Percentiles rank a stretch among this genome's conserved stretches.
phyloP scores from a whole-genome alignment of 306 rosid species.

The Clitoria ternatea region DNA sequence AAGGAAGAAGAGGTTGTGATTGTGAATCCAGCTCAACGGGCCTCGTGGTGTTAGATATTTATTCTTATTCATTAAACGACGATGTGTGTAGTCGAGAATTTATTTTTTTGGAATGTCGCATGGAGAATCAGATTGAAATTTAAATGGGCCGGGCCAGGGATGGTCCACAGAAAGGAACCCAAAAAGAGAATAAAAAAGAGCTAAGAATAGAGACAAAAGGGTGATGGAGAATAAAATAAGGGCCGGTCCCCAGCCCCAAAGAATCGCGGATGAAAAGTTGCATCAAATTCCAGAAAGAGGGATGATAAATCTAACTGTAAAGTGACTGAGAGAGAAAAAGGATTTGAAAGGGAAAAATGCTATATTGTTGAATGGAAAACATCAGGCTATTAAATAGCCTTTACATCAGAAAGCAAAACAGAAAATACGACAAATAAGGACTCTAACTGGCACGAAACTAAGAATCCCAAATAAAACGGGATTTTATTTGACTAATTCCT shows the following conservation, averaged over 20 bases:
- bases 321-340: too few relatives aligned
- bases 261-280: slow-evolving; percentile 23
- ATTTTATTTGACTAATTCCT: too few relatives aligned
- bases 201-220: not conserved
- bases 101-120: not conserved
- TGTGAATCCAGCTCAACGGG: not conserved
- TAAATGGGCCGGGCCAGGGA: slow-evolving; percentile 10
- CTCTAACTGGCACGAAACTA: too few relatives aligned
- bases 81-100: not conserved
- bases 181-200: not conserved
- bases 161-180: slow-evolving; percentile 16
- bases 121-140: too few relatives aligned
- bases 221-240: not conserved
- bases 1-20: not conserved
- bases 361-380: too few relatives aligned
- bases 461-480: too few relatives aligned
- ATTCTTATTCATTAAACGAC: not conserved
- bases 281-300: slow-evolving; percentile 11
- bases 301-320: not conserved
- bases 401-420: too few relatives aligned
- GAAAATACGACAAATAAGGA: too few relatives aligned
- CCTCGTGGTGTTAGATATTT: not conserved
- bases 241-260: slow-evolving; percentile 23
- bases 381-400: too few relatives aligned
- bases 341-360: too few relatives aligned